Conservation (phyloP, 2,329 filamentous ascomycete genomes). For the Elsinoe fawcettii region DNA sequence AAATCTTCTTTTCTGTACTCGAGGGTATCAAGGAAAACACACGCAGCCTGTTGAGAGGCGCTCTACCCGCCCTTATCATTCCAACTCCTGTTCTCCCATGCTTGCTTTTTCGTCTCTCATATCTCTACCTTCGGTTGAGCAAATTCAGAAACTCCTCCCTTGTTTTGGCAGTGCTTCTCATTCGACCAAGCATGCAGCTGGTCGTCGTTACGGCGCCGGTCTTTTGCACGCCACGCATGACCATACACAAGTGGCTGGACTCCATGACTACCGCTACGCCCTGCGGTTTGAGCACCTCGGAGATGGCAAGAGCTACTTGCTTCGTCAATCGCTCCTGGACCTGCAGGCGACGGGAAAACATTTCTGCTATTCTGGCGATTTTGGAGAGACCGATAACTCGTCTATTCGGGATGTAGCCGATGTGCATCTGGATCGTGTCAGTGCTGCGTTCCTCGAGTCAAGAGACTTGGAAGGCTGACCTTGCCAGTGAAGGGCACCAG, state of each 20-base stretch:
- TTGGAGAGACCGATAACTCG: conserved; percentile 94
- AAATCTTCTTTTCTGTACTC: background rate
- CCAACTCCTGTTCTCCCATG: background rate
- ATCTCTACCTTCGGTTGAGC: conserved; percentile 25
- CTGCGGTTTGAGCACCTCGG: conserved; percentile 85
- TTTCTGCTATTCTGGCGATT: conserved; percentile 88
- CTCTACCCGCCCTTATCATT: background rate
- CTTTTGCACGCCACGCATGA: conserved; percentile 97
- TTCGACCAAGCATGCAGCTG: conserved; percentile 94
- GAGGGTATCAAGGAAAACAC: conserved; percentile 10
- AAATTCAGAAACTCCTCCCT: conserved; percentile 91
- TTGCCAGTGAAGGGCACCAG: conserved; percentile 94
- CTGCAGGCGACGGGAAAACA: conserved; percentile 89
- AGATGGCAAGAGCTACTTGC: conserved; percentile 88
- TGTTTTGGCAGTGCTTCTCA: conserved; percentile 87
- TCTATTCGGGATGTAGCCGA: conserved; percentile 89
- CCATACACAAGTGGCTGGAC: conserved; percentile 94
- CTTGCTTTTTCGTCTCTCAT: background rate
- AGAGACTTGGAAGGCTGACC: conserved; percentile 41
- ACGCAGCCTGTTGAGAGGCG: conserved; percentile 13
- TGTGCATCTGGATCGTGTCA: conserved; percentile 68
- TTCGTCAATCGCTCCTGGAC: conserved; percentile 95
- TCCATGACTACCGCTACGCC: conserved; percentile 98
- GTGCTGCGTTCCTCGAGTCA: background rate
- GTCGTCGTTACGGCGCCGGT: conserved; percentile 80